These are phyloP conservation scores for Filobasidium floriforme DNA, from an alignment of 768 basidiomycete genomes.

Conservation along the genomic window DNA sequence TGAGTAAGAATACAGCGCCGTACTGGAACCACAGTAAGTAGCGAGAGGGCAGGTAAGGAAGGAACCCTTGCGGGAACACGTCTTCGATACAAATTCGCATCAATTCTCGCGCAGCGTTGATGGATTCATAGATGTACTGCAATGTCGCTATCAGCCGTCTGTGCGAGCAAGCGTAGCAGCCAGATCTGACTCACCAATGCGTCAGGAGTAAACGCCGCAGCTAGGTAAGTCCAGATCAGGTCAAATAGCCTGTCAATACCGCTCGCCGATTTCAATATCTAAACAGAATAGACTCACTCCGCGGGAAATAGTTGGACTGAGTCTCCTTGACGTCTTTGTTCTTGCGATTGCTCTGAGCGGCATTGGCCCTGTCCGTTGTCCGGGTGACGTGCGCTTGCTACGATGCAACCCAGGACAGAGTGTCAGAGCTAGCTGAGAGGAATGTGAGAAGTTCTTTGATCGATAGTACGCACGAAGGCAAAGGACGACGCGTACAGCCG, in stretches of 20 bases:
- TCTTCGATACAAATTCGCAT: conserved; percentile 32
- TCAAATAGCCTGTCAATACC: conserved; percentile 7
- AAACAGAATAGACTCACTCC: conserved; percentile 28
- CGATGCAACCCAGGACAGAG: background rate
- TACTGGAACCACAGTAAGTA: conserved; percentile 41
- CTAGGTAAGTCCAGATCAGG: background rate
- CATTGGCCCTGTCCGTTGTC: conserved; percentile 16
- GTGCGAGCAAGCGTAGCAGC: background rate
- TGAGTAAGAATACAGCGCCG: conserved; percentile 39
- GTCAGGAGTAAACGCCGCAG: conserved; percentile 28
- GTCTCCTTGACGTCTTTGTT: background rate
- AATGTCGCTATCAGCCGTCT: background rate
- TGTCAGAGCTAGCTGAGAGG: background rate
- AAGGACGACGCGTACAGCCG: conserved; percentile 24
- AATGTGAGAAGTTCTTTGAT: background rate
- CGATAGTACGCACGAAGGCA: conserved; percentile 18
- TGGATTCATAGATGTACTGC: conserved; percentile 41
- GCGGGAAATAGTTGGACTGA: conserved; percentile 29
- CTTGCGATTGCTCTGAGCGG: background rate
- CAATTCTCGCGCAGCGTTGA: conserved; percentile 38
- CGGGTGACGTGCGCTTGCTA: conserved; percentile 22
- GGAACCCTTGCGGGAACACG: conserved; percentile 31
- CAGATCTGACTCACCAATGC: conserved; percentile 9
- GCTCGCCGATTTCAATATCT: background rate
- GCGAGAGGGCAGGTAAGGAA: conserved; percentile 35